Percentiles rank a stretch among this genome's conserved stretches.
Evolutionary conservation across 2,329 filamentous ascomycete species (phyloP).

Genomic region (Triangularia setosa): DNA sequence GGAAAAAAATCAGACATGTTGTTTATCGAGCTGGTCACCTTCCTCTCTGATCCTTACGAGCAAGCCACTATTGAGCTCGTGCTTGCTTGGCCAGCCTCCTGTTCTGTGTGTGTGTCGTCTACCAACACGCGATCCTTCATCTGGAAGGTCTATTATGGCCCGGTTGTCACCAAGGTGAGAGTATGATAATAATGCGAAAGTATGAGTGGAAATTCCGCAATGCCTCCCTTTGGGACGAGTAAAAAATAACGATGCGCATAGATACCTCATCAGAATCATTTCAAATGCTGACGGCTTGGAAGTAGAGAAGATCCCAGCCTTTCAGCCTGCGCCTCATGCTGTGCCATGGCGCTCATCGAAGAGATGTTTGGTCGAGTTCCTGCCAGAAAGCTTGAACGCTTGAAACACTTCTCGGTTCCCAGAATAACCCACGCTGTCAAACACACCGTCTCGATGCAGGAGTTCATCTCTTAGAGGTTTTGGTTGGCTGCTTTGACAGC

Average conservation of each 20-base stretch:
- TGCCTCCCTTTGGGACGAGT: background rate
- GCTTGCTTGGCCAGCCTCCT: too few relatives aligned
- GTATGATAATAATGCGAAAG: background rate
- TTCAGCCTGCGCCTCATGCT: background rate
- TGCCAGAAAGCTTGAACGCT: background rate
- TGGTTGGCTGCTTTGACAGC: background rate
- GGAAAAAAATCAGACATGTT: background rate
- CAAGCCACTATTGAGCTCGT: background rate
- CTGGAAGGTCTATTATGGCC: background rate
- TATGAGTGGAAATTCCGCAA: background rate
- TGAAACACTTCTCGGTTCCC: conserved; percentile 1
- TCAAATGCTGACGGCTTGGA: conserved; percentile 2
- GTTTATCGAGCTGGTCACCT: background rate
- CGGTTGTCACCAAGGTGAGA: background rate
- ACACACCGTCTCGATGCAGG: background rate
- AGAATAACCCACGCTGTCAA: background rate
- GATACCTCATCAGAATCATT: background rate
- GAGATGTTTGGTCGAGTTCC: background rate
- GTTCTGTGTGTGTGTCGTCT: background rate
- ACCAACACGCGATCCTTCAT: background rate
- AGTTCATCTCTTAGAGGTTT: background rate
- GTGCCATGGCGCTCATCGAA: conserved; percentile 3
- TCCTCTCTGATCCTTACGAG: background rate
- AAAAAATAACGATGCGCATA: too few relatives aligned
- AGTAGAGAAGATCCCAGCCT: background rate